Conservation (phyloP, 768 basidiomycete species). For the Podaxis sp. region DNA sequence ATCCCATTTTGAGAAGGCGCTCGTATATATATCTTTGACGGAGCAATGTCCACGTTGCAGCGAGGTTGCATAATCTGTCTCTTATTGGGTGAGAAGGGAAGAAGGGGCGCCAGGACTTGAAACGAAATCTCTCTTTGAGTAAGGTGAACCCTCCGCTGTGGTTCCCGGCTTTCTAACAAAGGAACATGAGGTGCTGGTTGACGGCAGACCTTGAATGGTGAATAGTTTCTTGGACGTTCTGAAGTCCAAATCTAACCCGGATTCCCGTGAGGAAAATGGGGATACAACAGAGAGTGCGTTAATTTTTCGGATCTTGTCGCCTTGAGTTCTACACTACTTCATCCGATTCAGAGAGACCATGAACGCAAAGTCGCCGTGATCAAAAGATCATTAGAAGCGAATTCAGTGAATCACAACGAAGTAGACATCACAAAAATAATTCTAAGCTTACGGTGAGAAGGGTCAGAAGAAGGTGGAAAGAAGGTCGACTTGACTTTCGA, state of each 20-base stretch:
- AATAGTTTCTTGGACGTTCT: neutral
- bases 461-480: neutral
- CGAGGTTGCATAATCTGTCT: neutral
- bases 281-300: neutral
- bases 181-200: neutral
- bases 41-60: constrained; percentile 6
- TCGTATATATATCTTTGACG: neutral
- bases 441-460: neutral
- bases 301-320: neutral
- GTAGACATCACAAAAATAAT: neutral
- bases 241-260: no score
- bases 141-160: neutral
- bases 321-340: neutral
- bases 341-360: no score
- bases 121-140: neutral
- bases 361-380: no score
- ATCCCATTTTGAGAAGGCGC: neutral
- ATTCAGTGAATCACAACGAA: neutral
- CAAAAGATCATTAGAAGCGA: no score
- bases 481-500: neutral
- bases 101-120: neutral
- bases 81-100: neutral
- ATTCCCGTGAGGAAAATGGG: neutral
- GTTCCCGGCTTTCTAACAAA: neutral
- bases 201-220: neutral